A percentile compares a stretch with the other conserved stretches of the same genome.
phyloP scores from a whole-genome alignment of 1,284 basidiomycete species.

The Tremellales sp. region DNA sequence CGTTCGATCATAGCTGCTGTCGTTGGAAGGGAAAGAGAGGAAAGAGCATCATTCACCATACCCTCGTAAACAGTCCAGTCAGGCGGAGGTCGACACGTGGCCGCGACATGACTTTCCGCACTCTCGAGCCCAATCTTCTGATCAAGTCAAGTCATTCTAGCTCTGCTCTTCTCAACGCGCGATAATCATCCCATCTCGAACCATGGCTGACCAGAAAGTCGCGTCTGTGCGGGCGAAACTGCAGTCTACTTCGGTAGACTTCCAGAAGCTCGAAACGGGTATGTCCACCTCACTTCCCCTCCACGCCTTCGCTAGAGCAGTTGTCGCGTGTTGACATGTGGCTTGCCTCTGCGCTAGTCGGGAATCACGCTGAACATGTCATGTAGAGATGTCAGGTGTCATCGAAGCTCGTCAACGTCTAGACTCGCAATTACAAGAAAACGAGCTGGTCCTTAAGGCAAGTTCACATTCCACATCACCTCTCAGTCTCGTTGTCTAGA shows the following conservation, averaged over 20 bases:
- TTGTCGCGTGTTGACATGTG: neutral
- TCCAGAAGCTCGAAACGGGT: slow-evolving; percentile 69
- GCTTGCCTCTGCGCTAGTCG: too few relatives aligned
- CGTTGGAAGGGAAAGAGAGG: too few relatives aligned
- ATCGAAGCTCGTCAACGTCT: slow-evolving; percentile 77
- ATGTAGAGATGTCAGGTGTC: slow-evolving; percentile 60
- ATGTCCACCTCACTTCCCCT: slow-evolving; percentile 10
- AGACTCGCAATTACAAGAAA: slow-evolving; percentile 86
- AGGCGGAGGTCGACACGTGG: too few relatives aligned
- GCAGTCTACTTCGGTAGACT: slow-evolving; percentile 65
- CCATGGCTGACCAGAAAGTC: slow-evolving; percentile 32
- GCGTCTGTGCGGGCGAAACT: slow-evolving; percentile 49
- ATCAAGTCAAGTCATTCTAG: too few relatives aligned
- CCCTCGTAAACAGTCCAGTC: too few relatives aligned
- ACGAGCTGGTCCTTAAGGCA: slow-evolving; percentile 87
- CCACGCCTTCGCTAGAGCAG: neutral
- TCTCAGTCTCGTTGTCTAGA: slow-evolving; percentile 9
- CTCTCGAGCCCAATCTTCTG: too few relatives aligned
- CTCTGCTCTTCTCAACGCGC: too few relatives aligned
- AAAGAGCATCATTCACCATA: too few relatives aligned
- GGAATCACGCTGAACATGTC: neutral
- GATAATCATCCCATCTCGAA: too few relatives aligned
- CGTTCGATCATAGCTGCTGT: too few relatives aligned
- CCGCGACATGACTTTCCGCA: too few relatives aligned
- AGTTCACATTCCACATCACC: too few relatives aligned